These are phyloP conservation scores for Anthracocystis walkeri DNA, from an alignment of 1,284 basidiomycete species.

Conservation along the genomic window DNA sequence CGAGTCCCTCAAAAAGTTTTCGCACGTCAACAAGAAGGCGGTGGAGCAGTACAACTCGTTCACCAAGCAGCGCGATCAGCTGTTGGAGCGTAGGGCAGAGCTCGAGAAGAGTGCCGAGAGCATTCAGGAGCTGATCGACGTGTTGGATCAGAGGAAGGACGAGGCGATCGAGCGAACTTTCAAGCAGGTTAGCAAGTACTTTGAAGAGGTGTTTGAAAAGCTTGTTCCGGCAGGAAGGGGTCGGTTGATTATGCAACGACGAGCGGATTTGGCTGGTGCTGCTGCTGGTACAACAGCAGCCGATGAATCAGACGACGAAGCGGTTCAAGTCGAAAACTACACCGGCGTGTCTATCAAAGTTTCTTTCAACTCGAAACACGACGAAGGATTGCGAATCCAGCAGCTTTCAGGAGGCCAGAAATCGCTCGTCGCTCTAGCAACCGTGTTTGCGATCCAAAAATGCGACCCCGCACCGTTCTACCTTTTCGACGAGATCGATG, in stretches of 20 bases:
- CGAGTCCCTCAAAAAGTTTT: slow-evolving; percentile 92
- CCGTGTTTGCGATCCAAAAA: slow-evolving; percentile 98
- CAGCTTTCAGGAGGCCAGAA: slow-evolving; percentile 98
- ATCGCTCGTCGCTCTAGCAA: slow-evolving; percentile 93
- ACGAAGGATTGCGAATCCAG: slow-evolving; percentile 94
- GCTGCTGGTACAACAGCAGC: slow-evolving; percentile 57
- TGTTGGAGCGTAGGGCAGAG: slow-evolving; percentile 86
- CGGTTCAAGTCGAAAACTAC: slow-evolving; percentile 84
- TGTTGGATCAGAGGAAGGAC: slow-evolving; percentile 95
- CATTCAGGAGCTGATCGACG: slow-evolving; percentile 93
- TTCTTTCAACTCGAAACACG: slow-evolving; percentile 97
- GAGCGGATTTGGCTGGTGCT: slow-evolving; percentile 77
- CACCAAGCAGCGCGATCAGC: slow-evolving; percentile 94
- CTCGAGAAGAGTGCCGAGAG: slow-evolving; percentile 87
- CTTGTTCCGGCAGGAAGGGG: slow-evolving; percentile 95
- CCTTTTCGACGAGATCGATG: slow-evolving; percentile 99
- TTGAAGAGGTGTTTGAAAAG: slow-evolving; percentile 95
- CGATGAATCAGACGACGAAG: slow-evolving; percentile 61
- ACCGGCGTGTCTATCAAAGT: slow-evolving; percentile 98
- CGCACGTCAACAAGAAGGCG: slow-evolving; percentile 99
- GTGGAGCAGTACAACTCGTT: slow-evolving; percentile 98
- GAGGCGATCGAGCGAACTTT: slow-evolving; percentile 98
- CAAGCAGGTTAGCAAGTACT: slow-evolving; percentile 96
- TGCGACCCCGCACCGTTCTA: slow-evolving; percentile 99
- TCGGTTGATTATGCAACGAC: slow-evolving; percentile 88